Percentiles rank a stretch among this genome's conserved stretches.
phyloP scores from a whole-genome alignment of 768 basidiomycete genomes.

The Lactarius trivialis region DNA sequence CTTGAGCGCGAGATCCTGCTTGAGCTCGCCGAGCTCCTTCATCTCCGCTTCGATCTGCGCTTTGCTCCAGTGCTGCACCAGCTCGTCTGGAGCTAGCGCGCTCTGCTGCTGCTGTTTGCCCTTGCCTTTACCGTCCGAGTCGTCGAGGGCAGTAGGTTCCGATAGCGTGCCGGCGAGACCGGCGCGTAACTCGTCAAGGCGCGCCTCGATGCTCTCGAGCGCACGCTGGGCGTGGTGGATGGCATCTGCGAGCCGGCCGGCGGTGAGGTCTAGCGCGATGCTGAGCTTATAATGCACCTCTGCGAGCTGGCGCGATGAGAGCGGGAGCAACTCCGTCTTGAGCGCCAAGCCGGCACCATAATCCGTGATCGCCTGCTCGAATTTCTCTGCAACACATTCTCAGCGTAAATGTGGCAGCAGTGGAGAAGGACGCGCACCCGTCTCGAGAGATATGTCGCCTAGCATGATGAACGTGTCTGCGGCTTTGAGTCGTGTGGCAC shows the following conservation, averaged over 20 bases:
- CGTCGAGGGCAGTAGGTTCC: too few relatives aligned
- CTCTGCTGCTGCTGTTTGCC: constrained; percentile 26
- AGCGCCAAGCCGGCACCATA: constrained; percentile 72
- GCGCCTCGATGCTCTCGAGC: constrained; percentile 65
- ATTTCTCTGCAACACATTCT: constrained; percentile 65
- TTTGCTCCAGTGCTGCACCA: constrained; percentile 62
- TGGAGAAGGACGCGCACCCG: constrained; percentile 51
- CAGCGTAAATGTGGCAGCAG: too few relatives aligned
- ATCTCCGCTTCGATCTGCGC: constrained; percentile 72
- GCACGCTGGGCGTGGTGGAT: constrained; percentile 78
- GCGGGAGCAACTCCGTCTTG: constrained; percentile 70
- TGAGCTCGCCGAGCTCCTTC: constrained; percentile 69
- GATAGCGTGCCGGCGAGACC: constrained; percentile 38
- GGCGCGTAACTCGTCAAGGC: constrained; percentile 54
- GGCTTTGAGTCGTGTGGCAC: constrained; percentile 67
- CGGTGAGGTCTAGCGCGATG: constrained; percentile 86
- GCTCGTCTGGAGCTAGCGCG: constrained; percentile 42
- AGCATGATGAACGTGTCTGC: constrained; percentile 88
- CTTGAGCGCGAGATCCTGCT: constrained; percentile 81
- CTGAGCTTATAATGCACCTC: constrained; percentile 93
- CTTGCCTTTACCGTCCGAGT: constrained; percentile 60
- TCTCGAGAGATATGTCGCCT: constrained; percentile 96
- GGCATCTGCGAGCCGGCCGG: constrained; percentile 76
- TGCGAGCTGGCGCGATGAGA: constrained; percentile 89
- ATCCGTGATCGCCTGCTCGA: constrained; percentile 88